Evolutionary conservation across 2,329 filamentous ascomycete genomes (phyloP).

Genomic region (Fusarium protoensiforme): DNA sequence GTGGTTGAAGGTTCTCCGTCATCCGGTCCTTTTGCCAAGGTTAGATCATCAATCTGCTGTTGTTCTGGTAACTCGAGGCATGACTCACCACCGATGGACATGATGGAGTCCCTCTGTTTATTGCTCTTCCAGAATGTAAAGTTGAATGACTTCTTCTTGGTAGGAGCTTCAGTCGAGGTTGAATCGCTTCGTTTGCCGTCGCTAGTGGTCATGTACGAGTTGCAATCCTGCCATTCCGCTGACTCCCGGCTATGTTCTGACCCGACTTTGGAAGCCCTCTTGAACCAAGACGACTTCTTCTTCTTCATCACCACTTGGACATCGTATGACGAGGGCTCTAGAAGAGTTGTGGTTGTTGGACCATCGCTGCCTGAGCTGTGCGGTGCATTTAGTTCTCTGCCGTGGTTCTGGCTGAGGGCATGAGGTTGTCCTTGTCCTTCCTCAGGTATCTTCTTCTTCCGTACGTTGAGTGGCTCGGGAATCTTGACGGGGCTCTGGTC

Average conservation of each 20-base stretch:
- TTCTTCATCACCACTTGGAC: constrained; percentile 46
- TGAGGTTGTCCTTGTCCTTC: constrained; percentile 34
- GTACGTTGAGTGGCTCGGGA: constrained; percentile 55
- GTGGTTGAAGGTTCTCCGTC: constrained; percentile 19
- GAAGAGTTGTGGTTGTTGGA: constrained; percentile 21
- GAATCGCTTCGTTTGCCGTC: constrained; percentile 41
- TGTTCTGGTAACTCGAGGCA: not conserved
- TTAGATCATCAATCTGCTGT: constrained; percentile 4
- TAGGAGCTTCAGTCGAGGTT: constrained; percentile 37
- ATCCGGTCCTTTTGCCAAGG: constrained; percentile 15
- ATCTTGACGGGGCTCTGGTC: constrained; percentile 47
- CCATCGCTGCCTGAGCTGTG: not conserved
- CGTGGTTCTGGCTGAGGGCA: constrained; percentile 25
- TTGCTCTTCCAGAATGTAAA: constrained; percentile 67
- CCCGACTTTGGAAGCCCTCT: constrained; percentile 55
- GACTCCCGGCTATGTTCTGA: constrained; percentile 37
- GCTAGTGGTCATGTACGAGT: constrained; percentile 37
- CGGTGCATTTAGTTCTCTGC: constrained; percentile 17
- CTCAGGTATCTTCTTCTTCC: constrained; percentile 53
- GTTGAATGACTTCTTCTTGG: constrained; percentile 64
- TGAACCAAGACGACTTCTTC: constrained; percentile 65
- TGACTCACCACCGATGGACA: constrained; percentile 58
- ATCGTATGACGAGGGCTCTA: constrained; percentile 28
- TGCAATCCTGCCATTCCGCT: constrained; percentile 43
- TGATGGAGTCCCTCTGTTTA: constrained; percentile 56